Evolutionary conservation across 2,329 filamentous ascomycete species (phyloP).

Genomic region (Elsinoe perseae): DNA sequence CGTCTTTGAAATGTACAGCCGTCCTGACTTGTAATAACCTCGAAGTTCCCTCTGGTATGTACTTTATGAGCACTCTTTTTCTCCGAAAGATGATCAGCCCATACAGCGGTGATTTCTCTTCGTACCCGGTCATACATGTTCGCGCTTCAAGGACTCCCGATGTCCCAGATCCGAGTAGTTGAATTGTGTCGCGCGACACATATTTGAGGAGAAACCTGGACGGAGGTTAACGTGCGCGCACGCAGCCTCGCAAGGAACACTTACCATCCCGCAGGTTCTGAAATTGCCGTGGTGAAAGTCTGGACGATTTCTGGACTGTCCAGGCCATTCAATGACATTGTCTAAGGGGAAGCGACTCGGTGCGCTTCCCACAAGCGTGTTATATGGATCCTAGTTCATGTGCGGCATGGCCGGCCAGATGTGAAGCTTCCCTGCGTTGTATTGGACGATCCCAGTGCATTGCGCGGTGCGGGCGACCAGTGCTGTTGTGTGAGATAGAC

Average conservation of each 20-base stretch:
- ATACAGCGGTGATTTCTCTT: slow-evolving; percentile 81
- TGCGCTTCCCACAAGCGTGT: background rate
- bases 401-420: background rate
- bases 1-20: slow-evolving; percentile 57
- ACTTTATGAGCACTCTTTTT: slow-evolving; percentile 86
- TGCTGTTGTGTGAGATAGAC: background rate
- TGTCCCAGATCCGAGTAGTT: slow-evolving; percentile 65
- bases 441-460: background rate
- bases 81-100: slow-evolving; percentile 85
- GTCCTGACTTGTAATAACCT: slow-evolving; percentile 86
- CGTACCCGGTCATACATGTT: slow-evolving; percentile 66
- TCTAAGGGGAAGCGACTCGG: slow-evolving; percentile 9
- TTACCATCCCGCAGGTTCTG: slow-evolving; percentile 90
- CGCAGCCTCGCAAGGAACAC: slow-evolving; percentile 33
- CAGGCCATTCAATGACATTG: slow-evolving; percentile 94
- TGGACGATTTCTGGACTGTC: slow-evolving; percentile 73
- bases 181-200: slow-evolving; percentile 76
- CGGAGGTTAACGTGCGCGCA: slow-evolving; percentile 2
- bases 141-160: slow-evolving; percentile 80
- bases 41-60: slow-evolving; percentile 83
- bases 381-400: background rate
- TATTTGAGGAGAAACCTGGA: slow-evolving; percentile 92
- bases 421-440: background rate
- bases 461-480: background rate
- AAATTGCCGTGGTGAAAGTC: slow-evolving; percentile 70